Evolutionary conservation across 2,329 filamentous ascomycete species (phyloP), one percentile per base, ranked within the genome.

Genomic region (Microdochium trichocladiopsis): DNA sequence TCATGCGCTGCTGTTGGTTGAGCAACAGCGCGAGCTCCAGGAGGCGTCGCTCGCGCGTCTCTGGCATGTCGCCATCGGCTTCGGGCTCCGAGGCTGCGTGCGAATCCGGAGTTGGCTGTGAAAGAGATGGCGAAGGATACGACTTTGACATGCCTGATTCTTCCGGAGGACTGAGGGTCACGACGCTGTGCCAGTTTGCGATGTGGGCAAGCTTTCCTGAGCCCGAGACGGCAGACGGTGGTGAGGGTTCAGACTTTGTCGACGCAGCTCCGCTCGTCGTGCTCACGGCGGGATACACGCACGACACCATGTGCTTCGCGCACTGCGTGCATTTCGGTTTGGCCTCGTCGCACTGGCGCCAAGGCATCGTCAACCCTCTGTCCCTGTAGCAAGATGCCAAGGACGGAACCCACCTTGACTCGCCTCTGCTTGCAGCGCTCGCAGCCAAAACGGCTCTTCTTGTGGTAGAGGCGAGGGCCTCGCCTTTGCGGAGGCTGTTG

Each of bases 11-110:
- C 48, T 69, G 61, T 48, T 65, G 64, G 54, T 69, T 66, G 53
- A 70, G 65, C 31, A 72, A 56, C 36, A 71, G 55, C 9, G 66
- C 61, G 51, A 71, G 55, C 58, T 72, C 69, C 58, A 66, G 69
- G 33, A 68, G 37, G 11, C 69, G 67, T n/a, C 69, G 63, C 55
- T 64, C 61, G 8, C 63, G 60, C 6, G 64, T 61, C 52, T 72
- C 69, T 18, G 68, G 68, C 2, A 68, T 51, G 37, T 64, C 64
- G 43, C 65, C 56, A 12, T 65, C 64, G 11, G 52, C 36, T 48
- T 63, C 63, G 31, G n/a, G 36, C 36, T 18, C 28, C 8, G 28
- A 31, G 14, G 28, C 8, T 14, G 28, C 28, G 14, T 31, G 28
- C 28, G 28, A 31, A 31, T 31, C 28, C 14, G 28, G 28, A 31